phyloP scores from a whole-genome alignment of 163 green algal species.

The Chlorella variabilis region DNA sequence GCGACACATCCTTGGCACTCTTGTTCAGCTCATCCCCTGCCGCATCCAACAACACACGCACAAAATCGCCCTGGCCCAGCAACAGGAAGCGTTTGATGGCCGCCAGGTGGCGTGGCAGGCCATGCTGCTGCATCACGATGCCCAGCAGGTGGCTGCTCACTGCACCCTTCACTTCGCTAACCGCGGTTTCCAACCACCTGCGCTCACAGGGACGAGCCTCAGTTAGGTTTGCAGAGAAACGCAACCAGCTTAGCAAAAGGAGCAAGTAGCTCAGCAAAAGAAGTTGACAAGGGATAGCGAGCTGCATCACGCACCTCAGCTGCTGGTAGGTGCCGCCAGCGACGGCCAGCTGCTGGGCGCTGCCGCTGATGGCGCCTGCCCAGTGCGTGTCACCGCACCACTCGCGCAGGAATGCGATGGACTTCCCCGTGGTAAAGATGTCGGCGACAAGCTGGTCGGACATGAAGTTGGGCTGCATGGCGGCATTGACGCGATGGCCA shows the following conservation, averaged over 20 bases:
- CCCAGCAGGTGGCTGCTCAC: constrained; percentile 50
- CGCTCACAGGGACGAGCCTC: neutral
- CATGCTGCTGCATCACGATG: constrained; percentile 52
- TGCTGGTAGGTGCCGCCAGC: constrained; percentile 25
- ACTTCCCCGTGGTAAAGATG: constrained; percentile 67
- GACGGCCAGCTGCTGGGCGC: neutral
- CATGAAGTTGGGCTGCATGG: constrained; percentile 50
- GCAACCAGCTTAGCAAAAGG: neutral
- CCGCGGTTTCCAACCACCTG: constrained; percentile 47
- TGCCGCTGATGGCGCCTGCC: constrained; percentile 20
- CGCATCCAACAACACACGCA: constrained; percentile 62
- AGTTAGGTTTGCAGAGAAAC: too few relatives aligned
- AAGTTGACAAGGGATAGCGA: neutral
- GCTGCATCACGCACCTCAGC: constrained; percentile 3
- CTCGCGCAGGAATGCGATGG: constrained; percentile 70
- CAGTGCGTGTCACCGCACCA: constrained; percentile 62
- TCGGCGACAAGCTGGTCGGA: constrained; percentile 38
- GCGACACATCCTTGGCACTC: constrained; percentile 48
- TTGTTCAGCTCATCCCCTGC: constrained; percentile 59
- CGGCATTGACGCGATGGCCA: constrained; percentile 26
- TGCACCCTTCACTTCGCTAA: constrained; percentile 27
- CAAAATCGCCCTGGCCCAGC: constrained; percentile 75
- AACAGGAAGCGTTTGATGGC: constrained; percentile 74
- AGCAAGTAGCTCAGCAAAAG: neutral
- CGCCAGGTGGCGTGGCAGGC: constrained; percentile 55